Base-by-base conservation (phyloP, 129 eudicot genomes). In the carrot (Daucus carota) region DNA sequence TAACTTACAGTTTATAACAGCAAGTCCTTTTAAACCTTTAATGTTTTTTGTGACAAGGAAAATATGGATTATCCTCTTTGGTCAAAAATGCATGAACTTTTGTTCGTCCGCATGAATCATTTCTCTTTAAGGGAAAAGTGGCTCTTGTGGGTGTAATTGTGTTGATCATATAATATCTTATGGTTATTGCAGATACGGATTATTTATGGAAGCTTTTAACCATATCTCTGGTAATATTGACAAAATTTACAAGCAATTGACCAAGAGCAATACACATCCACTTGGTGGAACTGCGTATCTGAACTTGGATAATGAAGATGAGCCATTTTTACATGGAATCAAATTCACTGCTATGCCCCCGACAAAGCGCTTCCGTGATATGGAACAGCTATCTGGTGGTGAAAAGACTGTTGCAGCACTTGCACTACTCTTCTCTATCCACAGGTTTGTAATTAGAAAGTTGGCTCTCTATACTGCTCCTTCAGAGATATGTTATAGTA, bases 371-470 rank as follows among this genome's bases (percentile, higher is more conserved):
- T 95, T 86, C 70, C 92, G 99, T 77, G 99, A 90, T 81, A 95
- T 95, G 99, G 96, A 92, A 72, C 95, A 91, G 31, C 89, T 95
- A 68, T 95, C 99, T 2, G 99, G 99, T 52, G 99, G 99, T 67
- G 99, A 95, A 82, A 95, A 95, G 80, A 95, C 99, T 28, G 99
- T 95, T 79, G 99, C 99, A 4, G 99, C 97, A 59, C 94, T 95
- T 76, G 99, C 99, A 48, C 75, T 95, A 73, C 94, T 95, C 62
- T 95, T 95, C 82, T 78, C 99, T 78, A 95, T 95, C 84, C 99
- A 95, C 84, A 95, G 99, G 99, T 95, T 69, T 81, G 57, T 72
- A 22, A 32, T 34, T 13, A 7, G 2, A 11, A 47, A 65, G n/a
- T 38, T 38, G 46, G 43, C 6, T 70, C 8, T n/a, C 31, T 41